A percentile compares a stretch with the other conserved stretches of the same genome.
phyloP scores from a whole-genome alignment of 164 flowering plant species.

The Brasenia schreberi region DNA sequence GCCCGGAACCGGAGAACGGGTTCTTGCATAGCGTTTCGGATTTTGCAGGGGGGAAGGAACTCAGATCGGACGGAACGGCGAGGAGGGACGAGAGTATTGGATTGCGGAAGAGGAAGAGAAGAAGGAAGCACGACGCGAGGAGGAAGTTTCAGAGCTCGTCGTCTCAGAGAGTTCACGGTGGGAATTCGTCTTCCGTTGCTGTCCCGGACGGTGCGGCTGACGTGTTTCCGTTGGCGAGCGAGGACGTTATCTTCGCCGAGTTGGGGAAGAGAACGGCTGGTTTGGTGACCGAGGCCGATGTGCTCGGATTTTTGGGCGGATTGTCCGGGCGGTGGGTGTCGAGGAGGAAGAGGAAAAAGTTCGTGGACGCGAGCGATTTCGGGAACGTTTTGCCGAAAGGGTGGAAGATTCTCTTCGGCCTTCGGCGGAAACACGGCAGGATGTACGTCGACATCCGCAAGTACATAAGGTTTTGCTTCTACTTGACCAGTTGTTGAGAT shows the following conservation, averaged over 20 bases:
- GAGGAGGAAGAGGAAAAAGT: constrained; percentile 61
- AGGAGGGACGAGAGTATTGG: neutral
- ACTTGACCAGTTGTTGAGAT: neutral
- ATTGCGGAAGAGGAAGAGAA: neutral
- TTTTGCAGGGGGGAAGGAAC: neutral
- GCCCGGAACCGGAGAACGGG: neutral
- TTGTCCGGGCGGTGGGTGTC: constrained; percentile 65
- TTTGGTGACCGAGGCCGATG: constrained; percentile 29
- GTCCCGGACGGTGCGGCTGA: constrained; percentile 18
- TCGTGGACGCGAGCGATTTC: constrained; percentile 54
- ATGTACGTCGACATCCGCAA: constrained; percentile 44
- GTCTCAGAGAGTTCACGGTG: neutral
- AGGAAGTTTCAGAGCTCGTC: neutral
- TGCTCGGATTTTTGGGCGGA: constrained; percentile 39
- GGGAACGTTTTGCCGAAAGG: constrained; percentile 53
- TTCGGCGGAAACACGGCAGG: constrained; percentile 43
- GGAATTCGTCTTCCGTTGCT: neutral
- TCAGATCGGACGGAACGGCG: neutral
- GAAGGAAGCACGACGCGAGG: neutral
- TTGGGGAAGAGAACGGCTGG: constrained; percentile 48
- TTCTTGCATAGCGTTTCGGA: neutral
- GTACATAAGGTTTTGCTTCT: constrained; percentile 51
- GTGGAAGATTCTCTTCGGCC: constrained; percentile 57
- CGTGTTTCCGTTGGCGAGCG: constrained; percentile 31
- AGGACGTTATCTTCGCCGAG: constrained; percentile 39